Evolutionary conservation across 2,329 filamentous ascomycete species (phyloP).

Genomic region (Colletotrichum coccodes): DNA sequence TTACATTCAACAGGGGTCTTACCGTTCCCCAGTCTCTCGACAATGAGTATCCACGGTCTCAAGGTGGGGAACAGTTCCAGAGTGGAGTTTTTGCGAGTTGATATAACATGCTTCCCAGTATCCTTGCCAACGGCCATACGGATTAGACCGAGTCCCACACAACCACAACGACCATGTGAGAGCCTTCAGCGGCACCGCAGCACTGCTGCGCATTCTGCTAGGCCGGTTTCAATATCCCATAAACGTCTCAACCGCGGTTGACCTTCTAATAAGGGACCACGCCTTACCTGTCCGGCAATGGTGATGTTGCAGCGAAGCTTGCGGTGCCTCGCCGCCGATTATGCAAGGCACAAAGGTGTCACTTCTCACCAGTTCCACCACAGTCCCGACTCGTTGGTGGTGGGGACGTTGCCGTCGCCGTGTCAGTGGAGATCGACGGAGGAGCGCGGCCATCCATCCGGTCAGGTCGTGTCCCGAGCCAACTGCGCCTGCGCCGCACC

Average conservation of each 20-base stretch:
- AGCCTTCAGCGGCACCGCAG: not conserved
- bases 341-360: constrained; percentile 22
- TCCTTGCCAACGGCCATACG: constrained; percentile 1
- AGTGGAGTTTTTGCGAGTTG: constrained; percentile 21
- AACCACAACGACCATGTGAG: not conserved
- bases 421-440: not conserved
- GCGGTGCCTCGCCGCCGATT: not conserved
- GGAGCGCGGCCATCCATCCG: not conserved
- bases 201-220: not conserved
- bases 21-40: not conserved
- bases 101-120: constrained; percentile 14
- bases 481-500: not conserved
- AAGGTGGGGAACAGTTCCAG: not conserved
- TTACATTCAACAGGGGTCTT: constrained; percentile 12
- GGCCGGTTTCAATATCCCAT: not conserved
- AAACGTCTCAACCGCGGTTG: constrained; percentile 6
- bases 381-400: not conserved
- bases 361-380: constrained; percentile 8
- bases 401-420: not conserved
- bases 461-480: not conserved
- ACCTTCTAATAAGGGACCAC: not conserved
- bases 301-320: not conserved
- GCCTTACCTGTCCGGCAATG: not conserved
- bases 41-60: not conserved
- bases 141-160: not conserved